phyloP scores from a whole-genome alignment of 495 filamentous ascomycete genomes.

The Hypoxylon perforatum region DNA sequence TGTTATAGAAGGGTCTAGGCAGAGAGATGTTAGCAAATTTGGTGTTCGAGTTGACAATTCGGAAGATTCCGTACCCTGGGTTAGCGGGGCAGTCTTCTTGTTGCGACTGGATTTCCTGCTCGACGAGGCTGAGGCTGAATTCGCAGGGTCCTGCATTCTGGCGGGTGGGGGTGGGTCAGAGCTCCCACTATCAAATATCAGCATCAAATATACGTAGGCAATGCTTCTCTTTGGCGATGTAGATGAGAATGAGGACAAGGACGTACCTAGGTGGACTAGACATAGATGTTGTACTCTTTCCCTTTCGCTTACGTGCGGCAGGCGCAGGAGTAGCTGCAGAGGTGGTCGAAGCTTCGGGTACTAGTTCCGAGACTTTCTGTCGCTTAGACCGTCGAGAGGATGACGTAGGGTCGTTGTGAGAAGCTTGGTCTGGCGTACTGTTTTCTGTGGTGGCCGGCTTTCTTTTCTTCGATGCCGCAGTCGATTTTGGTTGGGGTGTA shows the following conservation, averaged over 20 bases:
- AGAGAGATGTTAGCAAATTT: slow-evolving; percentile 9
- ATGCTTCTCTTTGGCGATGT: slow-evolving; percentile 1
- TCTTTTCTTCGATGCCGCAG: slow-evolving; percentile 53
- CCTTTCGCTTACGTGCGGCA: slow-evolving; percentile 67
- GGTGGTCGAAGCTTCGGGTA: slow-evolving; percentile 34
- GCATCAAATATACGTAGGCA: slow-evolving; percentile 5
- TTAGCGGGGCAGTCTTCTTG: slow-evolving; percentile 58
- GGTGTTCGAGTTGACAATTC: slow-evolving; percentile 26
- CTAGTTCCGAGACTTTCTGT: slow-evolving; percentile 51
- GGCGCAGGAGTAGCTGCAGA: slow-evolving; percentile 49
- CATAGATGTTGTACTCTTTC: slow-evolving; percentile 76
- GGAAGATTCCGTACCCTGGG: slow-evolving; percentile 51
- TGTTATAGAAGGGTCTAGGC: slow-evolving; percentile 39
- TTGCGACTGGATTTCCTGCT: slow-evolving; percentile 76
- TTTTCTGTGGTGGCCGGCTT: slow-evolving; percentile 47
- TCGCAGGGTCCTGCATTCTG: slow-evolving; percentile 48
- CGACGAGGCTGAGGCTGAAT: slow-evolving; percentile 60
- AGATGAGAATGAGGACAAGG: background rate
- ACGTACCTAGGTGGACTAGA: slow-evolving; percentile 69
- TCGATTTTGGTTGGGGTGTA: slow-evolving; percentile 55
- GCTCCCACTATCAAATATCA: slow-evolving; percentile 32
- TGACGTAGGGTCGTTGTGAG: slow-evolving; percentile 44
- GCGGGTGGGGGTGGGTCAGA: slow-evolving; percentile 43
- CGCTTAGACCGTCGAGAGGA: slow-evolving; percentile 66
- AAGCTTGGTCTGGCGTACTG: slow-evolving; percentile 40